Base-by-base conservation (phyloP, 1,139 yeast species). In the Eremothecium sinecaudum region DNA sequence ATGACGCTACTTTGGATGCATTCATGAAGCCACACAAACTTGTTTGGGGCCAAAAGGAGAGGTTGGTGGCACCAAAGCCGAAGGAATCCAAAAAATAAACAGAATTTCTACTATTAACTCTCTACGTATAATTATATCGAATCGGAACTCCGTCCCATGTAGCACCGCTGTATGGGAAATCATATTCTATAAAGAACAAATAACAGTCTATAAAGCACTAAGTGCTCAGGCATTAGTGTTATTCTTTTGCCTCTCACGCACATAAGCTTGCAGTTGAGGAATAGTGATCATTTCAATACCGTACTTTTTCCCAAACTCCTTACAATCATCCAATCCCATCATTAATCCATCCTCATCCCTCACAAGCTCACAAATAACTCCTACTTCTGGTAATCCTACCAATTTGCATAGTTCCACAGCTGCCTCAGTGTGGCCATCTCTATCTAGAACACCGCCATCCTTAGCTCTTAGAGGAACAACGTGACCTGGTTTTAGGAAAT, bases 371-470 rank as follows among this genome's bases (percentile, higher is more conserved):
- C 97, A 83, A 45, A 92, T 90, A 26, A 82, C 92, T 7, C 83
- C 94, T 2, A 87, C 97, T 3, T 93, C 94, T 45, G 75, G 73
- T 47, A 82, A 66, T 0, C 86, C 87, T 2, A 90, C 70, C 51
- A 87, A 66, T 50, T 66, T 65, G 54, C 94, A 79, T 45, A 92
- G 67, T 53, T 90, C 94, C 9, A 90, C 94, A 20, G 87, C 87
- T 7, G 98, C 97, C 62, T 92, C 99, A 5, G 99, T 92, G 57
- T 92, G 99, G n/a, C 99, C 98, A 43, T 83, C 68, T 66, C 99
- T 79, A 35, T 66, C 64, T 38, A 74, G 66, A 39, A 90, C 75
- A 32, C 94, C 79, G 1, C 95, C 94, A 17, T 82, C 82, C 14
- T 71, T 82, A 3, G 97, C 97, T 49, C 97, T 71, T 51, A 92